Evolutionary conservation across 139 green algal species (phyloP), one percentile per base, ranked within the genome.

Genomic region (Desmodesmus armatus): DNA sequence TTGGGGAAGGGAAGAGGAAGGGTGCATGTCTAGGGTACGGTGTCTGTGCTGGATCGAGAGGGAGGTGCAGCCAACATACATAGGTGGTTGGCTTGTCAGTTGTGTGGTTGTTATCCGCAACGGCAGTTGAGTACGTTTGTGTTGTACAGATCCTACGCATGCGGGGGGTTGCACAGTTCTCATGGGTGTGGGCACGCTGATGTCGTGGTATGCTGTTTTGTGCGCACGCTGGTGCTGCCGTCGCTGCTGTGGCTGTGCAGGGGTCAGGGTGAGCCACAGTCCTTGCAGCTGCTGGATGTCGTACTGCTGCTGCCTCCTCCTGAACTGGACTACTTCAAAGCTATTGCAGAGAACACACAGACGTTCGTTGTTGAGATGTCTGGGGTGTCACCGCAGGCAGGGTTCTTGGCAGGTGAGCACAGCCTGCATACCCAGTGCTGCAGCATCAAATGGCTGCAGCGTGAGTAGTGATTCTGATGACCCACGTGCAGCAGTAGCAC

Each of bases 291-390:
- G 23, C 58, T 67, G 37, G 7, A 44, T 44, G 60, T 83, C 11
- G 2, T 29, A 0, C 31, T 85, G 44, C 66, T 71, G 65, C 79
- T 85, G 79, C 79, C 79, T 17, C 9, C 31, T 1, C 65, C 63
- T 17, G 79, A 85, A 65, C 60, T 85, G 31, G 17, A 66, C 5
- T 85, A 85, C 43, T 37, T 85, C 11, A 44, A 41, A 17, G 65
- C 35, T 55, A 33, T 44, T 21, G 63, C 79, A 3, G 21, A 53
- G 29, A 11, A 25, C 5, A 25, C 63, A 43, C 58, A 33, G 27
- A 47, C 67, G 29, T 85, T 85, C 71, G 63, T 85, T 3, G 41
- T 78, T 31, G 31, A 69, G 66, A 35, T 82, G 39, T 37, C 40
- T 37, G 53, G 75, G 70, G 44, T 3, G 75, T 1, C 25, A 27